Conservation (phyloP, 2,329 filamentous ascomycete genomes). For the Exophiala spinifera region DNA sequence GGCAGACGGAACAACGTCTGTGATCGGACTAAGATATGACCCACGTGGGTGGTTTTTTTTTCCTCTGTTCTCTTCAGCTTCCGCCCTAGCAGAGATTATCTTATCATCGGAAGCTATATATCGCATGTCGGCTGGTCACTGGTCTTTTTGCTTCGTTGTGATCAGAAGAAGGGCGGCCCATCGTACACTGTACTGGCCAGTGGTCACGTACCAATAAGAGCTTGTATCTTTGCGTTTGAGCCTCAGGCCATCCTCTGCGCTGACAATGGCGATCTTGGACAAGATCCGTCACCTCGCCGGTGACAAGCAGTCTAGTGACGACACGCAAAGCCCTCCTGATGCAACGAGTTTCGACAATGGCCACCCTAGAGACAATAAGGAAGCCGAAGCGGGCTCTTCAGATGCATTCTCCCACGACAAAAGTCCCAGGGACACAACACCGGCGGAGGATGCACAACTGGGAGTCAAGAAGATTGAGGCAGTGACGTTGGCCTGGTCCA, state of each 20-base stretch:
- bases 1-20: no score
- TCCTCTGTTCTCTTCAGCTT: no score
- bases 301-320: not conserved
- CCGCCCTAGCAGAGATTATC: no score
- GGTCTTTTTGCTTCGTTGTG: no score
- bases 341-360: not conserved
- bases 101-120: not conserved
- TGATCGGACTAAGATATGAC: no score
- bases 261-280: not conserved
- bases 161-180: no score
- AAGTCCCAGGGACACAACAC: not conserved
- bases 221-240: not conserved
- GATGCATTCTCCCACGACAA: not conserved
- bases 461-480: constrained; percentile 53
- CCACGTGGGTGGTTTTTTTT: no score
- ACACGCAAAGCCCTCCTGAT: not conserved
- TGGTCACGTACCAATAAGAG: no score
- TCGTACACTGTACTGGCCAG: no score
- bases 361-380: not conserved
- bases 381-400: not conserved
- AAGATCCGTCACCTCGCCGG: not conserved
- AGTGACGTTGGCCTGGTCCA: constrained; percentile 51
- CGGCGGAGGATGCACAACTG: constrained; percentile 36
- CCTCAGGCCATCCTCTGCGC: no score
- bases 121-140: no score